Conservation (phyloP, 2,329 filamentous ascomycete genomes). For the Microcyclospora pomicola region DNA sequence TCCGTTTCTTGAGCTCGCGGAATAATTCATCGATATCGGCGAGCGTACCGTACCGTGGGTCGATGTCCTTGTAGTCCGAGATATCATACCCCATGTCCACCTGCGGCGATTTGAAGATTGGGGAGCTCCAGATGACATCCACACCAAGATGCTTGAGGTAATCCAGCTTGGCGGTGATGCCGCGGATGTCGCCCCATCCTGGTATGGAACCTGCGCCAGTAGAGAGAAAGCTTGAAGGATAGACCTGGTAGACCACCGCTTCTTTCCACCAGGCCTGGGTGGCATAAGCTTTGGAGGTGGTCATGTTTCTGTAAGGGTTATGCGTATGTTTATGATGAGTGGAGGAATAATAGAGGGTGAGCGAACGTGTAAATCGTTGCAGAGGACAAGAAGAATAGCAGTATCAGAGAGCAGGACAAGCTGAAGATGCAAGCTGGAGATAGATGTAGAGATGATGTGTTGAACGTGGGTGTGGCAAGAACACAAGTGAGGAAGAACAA, state of each 20-base stretch:
- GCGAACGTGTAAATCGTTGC: not conserved
- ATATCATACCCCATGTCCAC: conserved; percentile 43
- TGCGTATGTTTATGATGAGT: too few relatives aligned
- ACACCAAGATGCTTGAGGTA: conserved; percentile 50
- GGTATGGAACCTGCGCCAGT: conserved; percentile 35
- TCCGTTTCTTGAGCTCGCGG: conserved; percentile 28
- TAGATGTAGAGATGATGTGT: too few relatives aligned
- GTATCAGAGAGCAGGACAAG: too few relatives aligned
- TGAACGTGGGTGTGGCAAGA: too few relatives aligned
- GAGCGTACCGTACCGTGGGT: conserved; percentile 34
- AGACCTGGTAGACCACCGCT: conserved; percentile 35
- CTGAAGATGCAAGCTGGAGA: too few relatives aligned
- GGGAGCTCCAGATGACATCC: conserved; percentile 54
- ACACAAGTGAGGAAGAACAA: too few relatives aligned
- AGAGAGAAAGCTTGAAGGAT: conserved; percentile 46
- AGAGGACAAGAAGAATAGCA: not conserved
- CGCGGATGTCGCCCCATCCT: conserved; percentile 52
- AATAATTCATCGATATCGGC: conserved; percentile 34
- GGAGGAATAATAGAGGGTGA: too few relatives aligned
- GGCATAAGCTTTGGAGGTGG: conserved; percentile 4
- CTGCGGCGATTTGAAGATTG: conserved; percentile 41
- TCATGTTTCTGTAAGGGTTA: not conserved
- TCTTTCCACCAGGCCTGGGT: conserved; percentile 27
- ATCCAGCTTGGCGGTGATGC: conserved; percentile 50
- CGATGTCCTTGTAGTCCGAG: conserved; percentile 32